Evolutionary conservation across 2,329 filamentous ascomycete species (phyloP).

Genomic region (Calonectria naviculata): DNA sequence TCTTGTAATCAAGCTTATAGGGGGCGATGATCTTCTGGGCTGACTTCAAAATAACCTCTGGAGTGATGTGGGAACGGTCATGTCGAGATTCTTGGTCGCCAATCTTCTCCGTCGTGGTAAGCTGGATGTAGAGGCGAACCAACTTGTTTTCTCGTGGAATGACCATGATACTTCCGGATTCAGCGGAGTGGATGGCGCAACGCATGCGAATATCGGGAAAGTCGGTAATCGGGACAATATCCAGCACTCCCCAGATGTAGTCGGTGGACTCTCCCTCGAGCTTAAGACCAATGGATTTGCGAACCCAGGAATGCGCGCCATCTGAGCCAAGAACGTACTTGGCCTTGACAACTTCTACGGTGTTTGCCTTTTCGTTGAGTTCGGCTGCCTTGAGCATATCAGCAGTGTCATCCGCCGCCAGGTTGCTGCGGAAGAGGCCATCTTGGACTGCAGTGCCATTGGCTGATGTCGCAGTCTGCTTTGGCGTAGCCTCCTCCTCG

Average conservation of each 20-base stretch:
- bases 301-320: slow-evolving; percentile 40
- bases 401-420: slow-evolving; percentile 25
- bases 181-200: slow-evolving; percentile 39
- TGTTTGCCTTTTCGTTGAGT: slow-evolving; percentile 25
- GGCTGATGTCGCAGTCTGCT: slow-evolving; percentile 21
- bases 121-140: slow-evolving; percentile 36
- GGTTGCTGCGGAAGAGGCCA: slow-evolving; percentile 29
- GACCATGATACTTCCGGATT: slow-evolving; percentile 38
- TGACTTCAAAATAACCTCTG: slow-evolving; percentile 59
- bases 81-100: slow-evolving; percentile 20
- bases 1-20: slow-evolving; percentile 56
- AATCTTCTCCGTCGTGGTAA: slow-evolving; percentile 19
- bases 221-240: slow-evolving; percentile 39
- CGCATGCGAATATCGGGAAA: slow-evolving; percentile 44
- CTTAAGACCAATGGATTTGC: slow-evolving; percentile 36
- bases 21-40: slow-evolving; percentile 65
- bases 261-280: slow-evolving; percentile 42
- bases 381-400: slow-evolving; percentile 24
- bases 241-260: slow-evolving; percentile 43
- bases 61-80: slow-evolving; percentile 23
- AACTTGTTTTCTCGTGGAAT: slow-evolving; percentile 41
- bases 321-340: slow-evolving; percentile 37
- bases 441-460: slow-evolving; percentile 23
- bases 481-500: slow-evolving; percentile 26
- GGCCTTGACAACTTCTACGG: slow-evolving; percentile 19